Evolutionary conservation across 1,139 yeast genomes (phyloP), one percentile per base, ranked within the genome.

Genomic region (Geotrichum carabidarum): DNA sequence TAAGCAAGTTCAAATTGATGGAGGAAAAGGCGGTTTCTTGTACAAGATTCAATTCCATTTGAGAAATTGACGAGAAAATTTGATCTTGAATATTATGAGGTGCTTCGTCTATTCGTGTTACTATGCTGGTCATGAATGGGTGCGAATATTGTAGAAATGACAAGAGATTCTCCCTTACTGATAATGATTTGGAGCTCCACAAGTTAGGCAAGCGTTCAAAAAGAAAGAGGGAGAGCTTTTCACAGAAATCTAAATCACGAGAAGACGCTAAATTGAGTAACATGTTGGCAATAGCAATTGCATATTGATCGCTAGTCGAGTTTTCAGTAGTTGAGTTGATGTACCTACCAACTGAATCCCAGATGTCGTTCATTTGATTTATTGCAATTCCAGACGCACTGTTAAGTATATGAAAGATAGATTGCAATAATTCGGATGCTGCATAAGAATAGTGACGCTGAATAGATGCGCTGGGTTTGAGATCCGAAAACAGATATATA

Each of bases 371-470:
- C 14, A 48, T 6, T 35, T 48, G 55, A n/a, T 48, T 48, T 7
- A 32, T 2, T 7, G 43, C 32, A 22, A 53, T 43, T 7, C 50
- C 55, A 2, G 40, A 53, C 9, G 50, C 22, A 5, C 18, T 15
- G 15, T 30, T 48, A 22, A 53, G 46, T 8, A 53, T 35, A 14
- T 14, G 36, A 31, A 30, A 44, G 1, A 53, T 53, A 5, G 48
- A 41, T 7, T 42, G 55, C 9, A 53, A 18, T 4, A 53, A 27
- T 30, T 53, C 55, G 8, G 52, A 42, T n/a, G 52, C 52, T 3
- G 55, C 51, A 40, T 48, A 53, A 4, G 51, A 43, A 7, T 48
- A 38, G 8, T 48, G 32, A 36, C 55, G 48, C 27, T 50, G 47
- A 8, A 15, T 38, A n/a, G 52, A 36, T 6, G 31, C 15, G n/a